These are phyloP conservation scores for Neurospora africana DNA, from an alignment of 495 filamentous ascomycete species.

Conservation along the genomic window DNA sequence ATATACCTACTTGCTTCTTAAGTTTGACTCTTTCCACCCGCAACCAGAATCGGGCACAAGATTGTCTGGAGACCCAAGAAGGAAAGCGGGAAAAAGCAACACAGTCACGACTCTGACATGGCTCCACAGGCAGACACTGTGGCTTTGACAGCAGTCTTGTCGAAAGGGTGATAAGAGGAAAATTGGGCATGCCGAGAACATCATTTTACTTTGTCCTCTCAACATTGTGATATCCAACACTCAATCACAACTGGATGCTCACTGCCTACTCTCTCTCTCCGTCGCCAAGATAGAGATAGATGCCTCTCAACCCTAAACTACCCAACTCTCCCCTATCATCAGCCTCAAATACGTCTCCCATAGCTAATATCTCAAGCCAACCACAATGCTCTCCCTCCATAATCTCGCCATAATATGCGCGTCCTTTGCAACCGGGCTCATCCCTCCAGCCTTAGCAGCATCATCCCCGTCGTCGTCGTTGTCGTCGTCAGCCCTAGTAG, in stretches of 20 bases:
- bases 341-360: not conserved
- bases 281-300: not conserved
- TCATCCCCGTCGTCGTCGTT: not conserved
- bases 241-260: not conserved
- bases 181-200: not conserved
- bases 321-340: not conserved
- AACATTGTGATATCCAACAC: not conserved
- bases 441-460: not conserved
- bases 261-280: not conserved
- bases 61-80: not conserved
- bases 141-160: not conserved
- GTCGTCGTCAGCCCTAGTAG: no score
- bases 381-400: not conserved
- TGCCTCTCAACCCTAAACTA: not conserved
- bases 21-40: not conserved
- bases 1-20: not conserved
- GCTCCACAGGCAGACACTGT: not conserved
- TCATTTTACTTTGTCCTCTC: not conserved
- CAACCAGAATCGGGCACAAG: not conserved
- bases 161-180: not conserved
- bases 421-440: not conserved
- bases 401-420: not conserved
- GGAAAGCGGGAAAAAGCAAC: not conserved
- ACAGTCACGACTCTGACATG: not conserved
- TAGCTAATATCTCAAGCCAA: not conserved